phyloP scores from a whole-genome alignment of 352 stramenopile species.

The Globisporangium splendens region DNA sequence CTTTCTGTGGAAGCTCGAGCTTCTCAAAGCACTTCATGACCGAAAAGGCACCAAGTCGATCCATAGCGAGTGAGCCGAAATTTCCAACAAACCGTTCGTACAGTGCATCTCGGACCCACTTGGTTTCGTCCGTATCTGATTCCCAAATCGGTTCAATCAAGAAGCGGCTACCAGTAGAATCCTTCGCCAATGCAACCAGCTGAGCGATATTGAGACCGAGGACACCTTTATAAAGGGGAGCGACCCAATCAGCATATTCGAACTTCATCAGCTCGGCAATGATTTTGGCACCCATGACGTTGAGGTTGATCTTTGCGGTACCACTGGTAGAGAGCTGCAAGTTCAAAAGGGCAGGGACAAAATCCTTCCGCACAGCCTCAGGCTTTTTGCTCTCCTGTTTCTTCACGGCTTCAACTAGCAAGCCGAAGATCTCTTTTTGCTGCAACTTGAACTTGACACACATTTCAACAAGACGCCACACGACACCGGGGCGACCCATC shows the following conservation, averaged over 20 bases:
- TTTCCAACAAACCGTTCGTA: slow-evolving; percentile 68
- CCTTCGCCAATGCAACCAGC: slow-evolving; percentile 67
- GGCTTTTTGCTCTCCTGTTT: slow-evolving; percentile 84
- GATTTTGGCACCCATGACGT: slow-evolving; percentile 78
- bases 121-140: slow-evolving; percentile 41
- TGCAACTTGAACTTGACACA: slow-evolving; percentile 59
- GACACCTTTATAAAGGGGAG: slow-evolving; percentile 58
- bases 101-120: slow-evolving; percentile 61
- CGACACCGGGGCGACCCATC: slow-evolving; percentile 64
- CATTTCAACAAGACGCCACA: slow-evolving; percentile 77
- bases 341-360: slow-evolving; percentile 59
- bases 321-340: slow-evolving; percentile 62
- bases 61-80: slow-evolving; percentile 65
- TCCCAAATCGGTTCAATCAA: slow-evolving; percentile 81
- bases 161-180: slow-evolving; percentile 76
- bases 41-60: slow-evolving; percentile 73
- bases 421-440: slow-evolving; percentile 44
- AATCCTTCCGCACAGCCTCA: slow-evolving; percentile 53
- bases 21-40: slow-evolving; percentile 84
- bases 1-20: slow-evolving; percentile 55
- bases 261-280: slow-evolving; percentile 69
- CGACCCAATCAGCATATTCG: slow-evolving; percentile 40
- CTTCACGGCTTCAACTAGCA: slow-evolving; percentile 54
- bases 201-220: slow-evolving; percentile 63
- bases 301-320: slow-evolving; percentile 59